Percentiles rank a stretch among this genome's conserved stretches.
These are phyloP conservation scores for Sesbania bispinosa DNA, from an alignment of 306 rosid species.

Conservation along the genomic window DNA sequence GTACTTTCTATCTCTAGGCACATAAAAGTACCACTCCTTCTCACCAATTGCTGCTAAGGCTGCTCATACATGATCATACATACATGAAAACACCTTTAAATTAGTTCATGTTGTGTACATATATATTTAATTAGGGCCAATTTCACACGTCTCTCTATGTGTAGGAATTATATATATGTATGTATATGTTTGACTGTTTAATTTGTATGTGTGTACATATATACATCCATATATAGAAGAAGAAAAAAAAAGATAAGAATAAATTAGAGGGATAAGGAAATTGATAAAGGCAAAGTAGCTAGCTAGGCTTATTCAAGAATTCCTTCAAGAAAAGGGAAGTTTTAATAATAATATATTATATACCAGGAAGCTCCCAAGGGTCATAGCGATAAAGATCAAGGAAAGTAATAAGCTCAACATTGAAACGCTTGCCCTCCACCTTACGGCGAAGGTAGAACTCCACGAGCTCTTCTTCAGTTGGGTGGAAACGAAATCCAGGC, in stretches of 20 bases:
- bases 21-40: constrained; percentile 98
- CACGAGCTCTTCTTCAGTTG: constrained; percentile 92
- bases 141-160: too few relatives aligned
- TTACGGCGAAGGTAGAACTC: constrained; percentile 99
- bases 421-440: constrained; percentile 99
- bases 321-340: constrained; percentile 34
- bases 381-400: constrained; percentile 99
- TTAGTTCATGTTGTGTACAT: too few relatives aligned
- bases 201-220: too few relatives aligned
- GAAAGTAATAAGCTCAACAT: constrained; percentile 96
- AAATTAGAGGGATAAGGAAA: not conserved
- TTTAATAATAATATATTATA: not conserved
- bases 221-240: too few relatives aligned
- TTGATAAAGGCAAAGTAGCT: too few relatives aligned
- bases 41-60: constrained; percentile 98
- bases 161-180: too few relatives aligned
- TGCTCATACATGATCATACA: too few relatives aligned
- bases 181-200: too few relatives aligned
- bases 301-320: constrained; percentile 10
- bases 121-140: too few relatives aligned
- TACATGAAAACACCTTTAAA: too few relatives aligned
- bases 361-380: constrained; percentile 99
- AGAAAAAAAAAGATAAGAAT: too few relatives aligned
- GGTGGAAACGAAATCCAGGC: constrained; percentile 98
- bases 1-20: constrained; percentile 88